phyloP scores from a whole-genome alignment of 345 rosid species.

The Psidium guajava region DNA sequence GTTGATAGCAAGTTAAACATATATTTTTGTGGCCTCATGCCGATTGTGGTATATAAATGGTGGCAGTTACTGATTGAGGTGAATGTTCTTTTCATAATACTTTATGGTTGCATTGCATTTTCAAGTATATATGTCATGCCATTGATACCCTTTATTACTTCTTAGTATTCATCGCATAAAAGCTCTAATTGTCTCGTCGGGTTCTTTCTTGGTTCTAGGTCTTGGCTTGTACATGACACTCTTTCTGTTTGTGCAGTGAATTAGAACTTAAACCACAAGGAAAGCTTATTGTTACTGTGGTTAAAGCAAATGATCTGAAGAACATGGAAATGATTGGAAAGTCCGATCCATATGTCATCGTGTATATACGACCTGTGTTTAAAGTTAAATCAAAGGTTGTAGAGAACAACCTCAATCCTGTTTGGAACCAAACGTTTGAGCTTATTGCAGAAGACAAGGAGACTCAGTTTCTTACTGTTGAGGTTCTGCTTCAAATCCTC shows the following conservation, averaged over 20 bases:
- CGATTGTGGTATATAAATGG: background rate
- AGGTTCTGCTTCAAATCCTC: constrained; percentile 35
- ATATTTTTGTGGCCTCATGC: background rate
- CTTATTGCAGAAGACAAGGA: constrained; percentile 97
- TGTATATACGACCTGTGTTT: constrained; percentile 67
- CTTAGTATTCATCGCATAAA: background rate
- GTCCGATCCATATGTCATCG: constrained; percentile 87
- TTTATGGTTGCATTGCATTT: background rate
- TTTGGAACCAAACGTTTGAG: constrained; percentile 81
- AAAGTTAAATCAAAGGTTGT: constrained; percentile 75
- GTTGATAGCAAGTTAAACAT: background rate
- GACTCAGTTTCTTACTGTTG: constrained; percentile 68
- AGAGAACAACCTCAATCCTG: constrained; percentile 91
- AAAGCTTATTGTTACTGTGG: constrained; percentile 51
- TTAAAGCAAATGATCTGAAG: constrained; percentile 81
- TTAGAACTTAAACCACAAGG: constrained; percentile 98
- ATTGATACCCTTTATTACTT: background rate
- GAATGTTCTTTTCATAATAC: background rate
- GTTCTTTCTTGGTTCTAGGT: background rate
- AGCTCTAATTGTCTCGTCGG: background rate
- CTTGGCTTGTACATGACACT: background rate
- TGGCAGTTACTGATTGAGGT: background rate
- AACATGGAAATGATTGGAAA: constrained; percentile 98
- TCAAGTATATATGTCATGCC: background rate
- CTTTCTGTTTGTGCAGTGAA: constrained; percentile 44